Percentiles rank a stretch among this genome's conserved stretches.
Conservation (phyloP, 176 grass and related monocot genomes). For the Phoenix dactylifera region DNA sequence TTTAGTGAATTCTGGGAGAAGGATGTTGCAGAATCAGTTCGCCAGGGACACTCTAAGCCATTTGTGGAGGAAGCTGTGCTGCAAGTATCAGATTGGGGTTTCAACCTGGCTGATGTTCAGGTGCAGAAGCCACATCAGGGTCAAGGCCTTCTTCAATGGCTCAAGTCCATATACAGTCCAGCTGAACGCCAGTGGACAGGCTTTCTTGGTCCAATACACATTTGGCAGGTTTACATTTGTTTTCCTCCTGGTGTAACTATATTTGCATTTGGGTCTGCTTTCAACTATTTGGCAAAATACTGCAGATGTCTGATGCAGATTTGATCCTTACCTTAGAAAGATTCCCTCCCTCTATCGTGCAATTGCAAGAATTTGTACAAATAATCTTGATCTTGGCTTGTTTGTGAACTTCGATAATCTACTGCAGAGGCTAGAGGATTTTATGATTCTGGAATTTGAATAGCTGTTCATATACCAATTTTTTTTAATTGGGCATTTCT, state of each 20-base stretch:
- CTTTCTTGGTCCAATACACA: slow-evolving; percentile 92
- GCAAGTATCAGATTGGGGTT: slow-evolving; percentile 90
- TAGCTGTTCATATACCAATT: too few species aligned
- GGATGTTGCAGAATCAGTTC: slow-evolving; percentile 72
- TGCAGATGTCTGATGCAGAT: too few species aligned
- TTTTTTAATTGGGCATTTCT: too few species aligned
- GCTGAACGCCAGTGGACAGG: slow-evolving; percentile 76
- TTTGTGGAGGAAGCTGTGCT: slow-evolving; percentile 89
- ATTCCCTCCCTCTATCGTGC: too few species aligned
- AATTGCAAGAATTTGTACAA: too few species aligned
- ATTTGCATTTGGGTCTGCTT: too few species aligned
- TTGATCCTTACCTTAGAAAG: too few species aligned
- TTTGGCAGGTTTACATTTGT: slow-evolving; percentile 72
- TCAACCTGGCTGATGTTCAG: slow-evolving; percentile 86
- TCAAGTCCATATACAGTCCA: slow-evolving; percentile 60
- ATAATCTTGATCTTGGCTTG: too few species aligned
- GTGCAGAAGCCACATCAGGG: slow-evolving; percentile 57
- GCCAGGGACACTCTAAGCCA: slow-evolving; percentile 52
- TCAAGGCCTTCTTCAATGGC: slow-evolving; percentile 45
- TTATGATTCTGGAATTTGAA: too few species aligned
- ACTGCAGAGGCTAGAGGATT: too few species aligned
- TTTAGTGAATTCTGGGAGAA: slow-evolving; percentile 82
- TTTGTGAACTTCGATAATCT: too few species aligned
- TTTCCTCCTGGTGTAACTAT: not conserved
- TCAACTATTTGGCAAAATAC: too few species aligned